A percentile compares a stretch with the other conserved stretches of the same genome.
Conservation (phyloP, 306 rosid species). For the Castanopsis chinensis region DNA sequence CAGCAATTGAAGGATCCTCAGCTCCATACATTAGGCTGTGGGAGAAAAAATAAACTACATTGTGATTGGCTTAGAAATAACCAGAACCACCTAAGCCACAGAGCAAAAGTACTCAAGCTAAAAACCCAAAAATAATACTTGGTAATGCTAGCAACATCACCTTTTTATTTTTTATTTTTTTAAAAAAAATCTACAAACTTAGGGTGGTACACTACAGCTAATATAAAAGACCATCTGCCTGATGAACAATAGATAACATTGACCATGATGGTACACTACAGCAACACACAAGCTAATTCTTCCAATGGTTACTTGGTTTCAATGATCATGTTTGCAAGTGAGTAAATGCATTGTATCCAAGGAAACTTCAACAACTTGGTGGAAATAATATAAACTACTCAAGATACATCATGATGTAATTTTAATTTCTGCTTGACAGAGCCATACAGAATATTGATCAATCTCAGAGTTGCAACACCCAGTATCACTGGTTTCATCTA, state of each 20-base stretch:
- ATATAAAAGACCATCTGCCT: not conserved
- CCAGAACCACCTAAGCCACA: not conserved
- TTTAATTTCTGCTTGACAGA: not conserved
- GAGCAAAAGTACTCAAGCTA: constrained; percentile 7
- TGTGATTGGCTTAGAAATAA: constrained; percentile 36
- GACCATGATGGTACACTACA: no score
- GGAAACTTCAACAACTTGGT: not conserved
- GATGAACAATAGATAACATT: not conserved
- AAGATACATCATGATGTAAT: not conserved
- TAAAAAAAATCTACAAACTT: not conserved
- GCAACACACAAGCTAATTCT: not conserved
- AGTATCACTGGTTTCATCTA: not conserved
- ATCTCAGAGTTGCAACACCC: not conserved
- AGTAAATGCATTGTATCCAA: not conserved
- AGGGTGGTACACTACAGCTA: not conserved
- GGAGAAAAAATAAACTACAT: constrained; percentile 15
- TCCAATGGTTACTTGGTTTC: not conserved
- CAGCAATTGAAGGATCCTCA: constrained; percentile 98
- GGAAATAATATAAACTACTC: not conserved
- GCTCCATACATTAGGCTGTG: constrained; percentile 96
- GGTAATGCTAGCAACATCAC: not conserved
- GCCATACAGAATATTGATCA: not conserved
- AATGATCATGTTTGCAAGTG: not conserved
- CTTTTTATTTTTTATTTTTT: no score
- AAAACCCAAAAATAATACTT: not conserved